Evolutionary conservation across 2,329 filamentous ascomycete species (phyloP), one percentile per base, ranked within the genome.

Genomic region (Grosmannia clavigera): DNA sequence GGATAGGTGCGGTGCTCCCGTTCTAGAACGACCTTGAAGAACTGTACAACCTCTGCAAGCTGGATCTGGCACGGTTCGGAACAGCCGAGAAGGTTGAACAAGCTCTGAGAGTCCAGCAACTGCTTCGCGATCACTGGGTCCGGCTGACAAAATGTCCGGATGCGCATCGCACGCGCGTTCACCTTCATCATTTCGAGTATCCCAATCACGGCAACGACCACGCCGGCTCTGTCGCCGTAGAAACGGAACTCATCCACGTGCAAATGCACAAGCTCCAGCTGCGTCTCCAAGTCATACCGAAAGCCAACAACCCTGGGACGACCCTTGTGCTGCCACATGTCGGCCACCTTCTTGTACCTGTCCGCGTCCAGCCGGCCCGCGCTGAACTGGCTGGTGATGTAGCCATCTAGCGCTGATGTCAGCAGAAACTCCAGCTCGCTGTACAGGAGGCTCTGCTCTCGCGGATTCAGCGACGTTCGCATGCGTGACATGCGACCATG

Each of bases 251-350:
- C 74, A 11, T 76, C 68, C 33, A 75, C 67, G 63, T 84, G 81
- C 10, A 78, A 67, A 19, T 68, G 66, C 27, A 83, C 68, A 12
- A 84, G 74, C 12, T 81, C 78, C n/a, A 84, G 66, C 69, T 84
- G 81, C 0, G 81, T 83, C 70, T 83, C 81, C 2, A 83, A 68
- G 62, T 84, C 81, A 67, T 81, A 84, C 22, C 80, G 78, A 67
- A 83, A 84, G 14, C 78, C 78, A 27, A 81, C 69, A 10, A 84
- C 80, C 60, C 74, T 76, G 6, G 81, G 79, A 0, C 78, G 79
- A 48, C 81, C 81, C 63, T 77, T 75, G 52, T 75, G 71, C 29
- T 72, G 69, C 81, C 81, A 84, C 5, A 66, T 68, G 57, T 83
- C 79, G 2, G 75, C 73, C 9, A 82, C 69, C 61, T 74, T 76